Conservation (phyloP, 768 basidiomycete species). For the Cystobasidium ongulense region DNA sequence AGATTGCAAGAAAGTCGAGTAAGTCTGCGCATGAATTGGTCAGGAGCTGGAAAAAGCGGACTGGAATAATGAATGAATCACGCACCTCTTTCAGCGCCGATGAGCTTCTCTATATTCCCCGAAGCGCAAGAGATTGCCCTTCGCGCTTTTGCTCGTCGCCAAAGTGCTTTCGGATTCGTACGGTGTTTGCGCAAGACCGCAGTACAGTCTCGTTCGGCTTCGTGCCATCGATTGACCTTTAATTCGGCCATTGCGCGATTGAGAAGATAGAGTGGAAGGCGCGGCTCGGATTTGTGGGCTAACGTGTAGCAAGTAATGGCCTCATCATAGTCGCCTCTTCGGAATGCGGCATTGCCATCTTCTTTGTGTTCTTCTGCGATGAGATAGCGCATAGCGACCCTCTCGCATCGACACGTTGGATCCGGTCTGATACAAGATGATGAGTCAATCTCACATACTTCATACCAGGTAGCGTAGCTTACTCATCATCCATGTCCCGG, state of each 20-base stretch:
- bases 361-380: slow-evolving; percentile 70
- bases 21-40: slow-evolving; percentile 1
- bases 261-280: slow-evolving; percentile 25
- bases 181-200: slow-evolving; percentile 23
- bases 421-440: not conserved
- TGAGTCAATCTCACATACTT: not conserved
- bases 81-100: slow-evolving; percentile 23
- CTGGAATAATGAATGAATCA: no score
- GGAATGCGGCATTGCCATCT: slow-evolving; percentile 90
- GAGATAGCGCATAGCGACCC: slow-evolving; percentile 29
- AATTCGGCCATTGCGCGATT: slow-evolving; percentile 27
- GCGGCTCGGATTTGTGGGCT: slow-evolving; percentile 29
- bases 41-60: no score
- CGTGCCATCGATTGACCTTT: slow-evolving; percentile 27
- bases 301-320: slow-evolving; percentile 68
- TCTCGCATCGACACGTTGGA: slow-evolving; percentile 4
- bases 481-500: slow-evolving; percentile 14
- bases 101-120: slow-evolving; percentile 29
- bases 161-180: slow-evolving; percentile 28
- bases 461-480: not conserved
- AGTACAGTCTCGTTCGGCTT: slow-evolving; percentile 28
- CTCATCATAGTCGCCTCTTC: slow-evolving; percentile 57
- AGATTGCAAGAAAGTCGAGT: slow-evolving; percentile 16
- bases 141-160: slow-evolving; percentile 26
- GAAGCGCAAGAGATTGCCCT: slow-evolving; percentile 5